A percentile compares a stretch with the other conserved stretches of the same genome.
Conservation (phyloP, 2,329 filamentous ascomycete genomes). For the Trichoderma atrobrunneum region DNA sequence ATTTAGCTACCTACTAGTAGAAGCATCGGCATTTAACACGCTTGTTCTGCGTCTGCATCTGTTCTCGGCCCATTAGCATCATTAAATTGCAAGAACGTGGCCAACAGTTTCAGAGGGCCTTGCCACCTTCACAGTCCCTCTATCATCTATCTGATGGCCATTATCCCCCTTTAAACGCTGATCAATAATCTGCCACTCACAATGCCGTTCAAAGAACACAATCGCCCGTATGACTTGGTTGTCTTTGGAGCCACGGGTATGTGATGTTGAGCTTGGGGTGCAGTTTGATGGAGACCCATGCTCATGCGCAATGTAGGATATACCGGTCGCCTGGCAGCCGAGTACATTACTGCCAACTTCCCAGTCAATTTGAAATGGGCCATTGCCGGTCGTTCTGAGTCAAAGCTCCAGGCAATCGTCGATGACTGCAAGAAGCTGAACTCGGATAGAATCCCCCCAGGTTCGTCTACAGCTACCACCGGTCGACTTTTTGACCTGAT, state of each 20-base stretch:
- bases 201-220: constrained; percentile 51
- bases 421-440: constrained; percentile 65
- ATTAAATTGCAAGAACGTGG: background rate
- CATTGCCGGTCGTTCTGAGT: constrained; percentile 74
- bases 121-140: background rate
- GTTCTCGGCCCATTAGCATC: background rate
- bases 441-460: constrained; percentile 67
- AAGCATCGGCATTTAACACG: background rate
- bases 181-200: background rate
- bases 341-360: constrained; percentile 68
- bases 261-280: constrained; percentile 5
- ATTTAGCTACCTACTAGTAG: background rate
- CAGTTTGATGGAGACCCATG: background rate
- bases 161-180: background rate
- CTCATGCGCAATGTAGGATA: constrained; percentile 59
- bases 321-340: constrained; percentile 73
- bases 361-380: constrained; percentile 84
- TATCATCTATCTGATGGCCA: background rate
- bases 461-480: constrained; percentile 42
- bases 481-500: accelerated
- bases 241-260: constrained; percentile 58
- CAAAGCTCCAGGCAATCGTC: constrained; percentile 69
- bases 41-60: background rate
- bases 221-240: constrained; percentile 55
- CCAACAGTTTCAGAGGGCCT: background rate